Conservation (phyloP, 257 asterid species). For the Henckelia pumila region DNA sequence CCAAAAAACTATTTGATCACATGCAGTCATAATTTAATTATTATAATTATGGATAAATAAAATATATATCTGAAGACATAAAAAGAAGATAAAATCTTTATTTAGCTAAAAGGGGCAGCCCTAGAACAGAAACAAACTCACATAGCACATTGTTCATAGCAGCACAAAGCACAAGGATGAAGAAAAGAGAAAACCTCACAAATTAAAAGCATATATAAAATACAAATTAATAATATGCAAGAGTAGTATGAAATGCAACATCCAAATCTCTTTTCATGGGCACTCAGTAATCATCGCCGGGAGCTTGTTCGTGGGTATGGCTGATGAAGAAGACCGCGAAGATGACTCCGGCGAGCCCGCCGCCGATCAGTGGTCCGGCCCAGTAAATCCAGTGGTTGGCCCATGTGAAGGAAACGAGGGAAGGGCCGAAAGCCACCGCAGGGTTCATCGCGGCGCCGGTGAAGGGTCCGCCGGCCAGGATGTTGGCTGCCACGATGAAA, state of each 20-base stretch:
- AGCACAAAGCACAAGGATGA: not conserved
- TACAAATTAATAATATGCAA: no score
- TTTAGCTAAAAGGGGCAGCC: not conserved
- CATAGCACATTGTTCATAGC: not conserved
- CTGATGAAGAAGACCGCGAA: constrained; percentile 19
- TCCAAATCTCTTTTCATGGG: not conserved
- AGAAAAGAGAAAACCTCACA: not conserved
- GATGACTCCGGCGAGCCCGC: constrained; percentile 13
- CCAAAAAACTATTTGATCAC: no score
- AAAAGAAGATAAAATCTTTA: no score
- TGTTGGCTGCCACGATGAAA: constrained; percentile 44
- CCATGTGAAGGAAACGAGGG: constrained; percentile 41
- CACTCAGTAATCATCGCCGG: not conserved
- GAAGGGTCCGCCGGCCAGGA: constrained; percentile 43
- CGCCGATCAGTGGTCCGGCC: constrained; percentile 43
- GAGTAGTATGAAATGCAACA: not conserved
- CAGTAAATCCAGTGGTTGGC: constrained; percentile 46
- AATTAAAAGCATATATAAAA: not conserved
- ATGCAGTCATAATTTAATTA: no score
- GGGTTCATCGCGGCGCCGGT: constrained; percentile 52
- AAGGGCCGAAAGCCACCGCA: constrained; percentile 48
- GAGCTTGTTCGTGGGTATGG: not conserved
- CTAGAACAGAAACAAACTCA: not conserved
- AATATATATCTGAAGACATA: no score
- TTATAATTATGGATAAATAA: no score